phyloP scores from a whole-genome alignment of 768 basidiomycete species.

The Lactarius akahatsu region DNA sequence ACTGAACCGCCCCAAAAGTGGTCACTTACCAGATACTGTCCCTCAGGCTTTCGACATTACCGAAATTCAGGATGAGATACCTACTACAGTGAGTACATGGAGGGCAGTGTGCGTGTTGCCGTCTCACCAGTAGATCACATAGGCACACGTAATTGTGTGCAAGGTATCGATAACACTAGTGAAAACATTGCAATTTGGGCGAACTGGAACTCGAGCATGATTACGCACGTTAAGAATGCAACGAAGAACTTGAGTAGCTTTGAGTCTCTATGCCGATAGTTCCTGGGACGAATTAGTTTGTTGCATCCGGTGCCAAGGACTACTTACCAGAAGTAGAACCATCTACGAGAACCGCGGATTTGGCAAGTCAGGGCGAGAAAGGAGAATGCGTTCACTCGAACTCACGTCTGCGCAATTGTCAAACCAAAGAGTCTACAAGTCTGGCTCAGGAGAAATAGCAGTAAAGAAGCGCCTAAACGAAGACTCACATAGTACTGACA shows the following conservation, averaged over 20 bases:
- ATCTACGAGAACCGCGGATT: not conserved
- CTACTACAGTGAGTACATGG: conserved; percentile 32
- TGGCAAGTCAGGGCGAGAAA: not conserved
- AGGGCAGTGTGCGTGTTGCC: not conserved
- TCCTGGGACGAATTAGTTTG: not conserved
- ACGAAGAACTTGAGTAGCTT: not conserved
- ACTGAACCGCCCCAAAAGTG: not conserved
- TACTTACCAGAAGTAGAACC: conserved; percentile 4
- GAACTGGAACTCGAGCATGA: too few species aligned
- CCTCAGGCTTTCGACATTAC: conserved; percentile 39
- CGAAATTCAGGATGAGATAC: conserved; percentile 49
- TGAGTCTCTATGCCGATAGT: not conserved
- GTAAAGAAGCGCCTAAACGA: not conserved
- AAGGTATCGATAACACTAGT: conserved; percentile 44
- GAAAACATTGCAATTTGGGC: not conserved
- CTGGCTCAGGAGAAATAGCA: not conserved
- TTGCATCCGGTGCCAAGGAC: too few species aligned
- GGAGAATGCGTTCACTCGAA: not conserved
- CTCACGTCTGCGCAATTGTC: conserved; percentile 13
- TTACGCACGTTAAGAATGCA: conserved; percentile 7
- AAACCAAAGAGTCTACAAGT: conserved; percentile 8
- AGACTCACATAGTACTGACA: conserved; percentile 8
- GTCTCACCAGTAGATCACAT: conserved; percentile 48
- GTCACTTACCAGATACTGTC: conserved; percentile 43
- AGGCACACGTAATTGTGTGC: conserved; percentile 46